A percentile compares a stretch with the other conserved stretches of the same genome.
Conservation (phyloP, 2,329 filamentous ascomycete genomes). For the Neopestalotiopsis sp. region DNA sequence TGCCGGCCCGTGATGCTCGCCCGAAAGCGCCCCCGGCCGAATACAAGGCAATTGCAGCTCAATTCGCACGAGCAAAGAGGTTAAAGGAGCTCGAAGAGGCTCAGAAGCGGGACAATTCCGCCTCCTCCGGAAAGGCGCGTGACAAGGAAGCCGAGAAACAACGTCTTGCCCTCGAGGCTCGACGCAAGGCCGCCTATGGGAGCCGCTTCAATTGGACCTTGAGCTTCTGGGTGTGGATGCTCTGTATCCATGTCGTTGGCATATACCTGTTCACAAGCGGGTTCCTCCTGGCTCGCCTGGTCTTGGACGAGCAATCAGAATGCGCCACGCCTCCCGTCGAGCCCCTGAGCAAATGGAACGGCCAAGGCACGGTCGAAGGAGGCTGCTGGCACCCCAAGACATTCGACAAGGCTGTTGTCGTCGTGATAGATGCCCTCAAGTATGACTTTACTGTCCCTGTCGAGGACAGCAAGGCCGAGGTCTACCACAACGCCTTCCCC, state of each 20-base stretch:
- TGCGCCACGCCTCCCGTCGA: conserved; percentile 74
- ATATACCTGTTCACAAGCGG: conserved; percentile 94
- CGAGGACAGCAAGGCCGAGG: conserved; percentile 55
- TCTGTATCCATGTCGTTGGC: conserved; percentile 78
- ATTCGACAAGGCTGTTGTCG: conserved; percentile 88
- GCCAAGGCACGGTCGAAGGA: conserved; percentile 52
- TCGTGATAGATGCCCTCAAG: conserved; percentile 90
- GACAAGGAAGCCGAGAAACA: conserved; percentile 48
- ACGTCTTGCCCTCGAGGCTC: conserved; percentile 53
- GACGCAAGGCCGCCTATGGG: conserved; percentile 56
- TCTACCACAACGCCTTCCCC: conserved; percentile 88
- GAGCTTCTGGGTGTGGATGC: conserved; percentile 73
- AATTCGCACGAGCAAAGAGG: conserved; percentile 60
- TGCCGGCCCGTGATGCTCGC: conserved; percentile 35
- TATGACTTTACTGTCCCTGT: conserved; percentile 96
- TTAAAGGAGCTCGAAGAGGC: conserved; percentile 51
- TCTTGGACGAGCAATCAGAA: conserved; percentile 77
- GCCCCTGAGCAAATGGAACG: conserved; percentile 47
- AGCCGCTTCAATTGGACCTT: conserved; percentile 63
- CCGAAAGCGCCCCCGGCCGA: conserved; percentile 43
- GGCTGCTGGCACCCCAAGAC: conserved; percentile 97
- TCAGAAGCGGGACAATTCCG: conserved; percentile 30
- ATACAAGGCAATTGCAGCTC: conserved; percentile 57
- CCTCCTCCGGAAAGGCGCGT: conserved; percentile 36
- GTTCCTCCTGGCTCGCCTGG: conserved; percentile 87